Base-by-base conservation (phyloP, 106 monocot species). In the Dactylorhiza incarnata region DNA sequence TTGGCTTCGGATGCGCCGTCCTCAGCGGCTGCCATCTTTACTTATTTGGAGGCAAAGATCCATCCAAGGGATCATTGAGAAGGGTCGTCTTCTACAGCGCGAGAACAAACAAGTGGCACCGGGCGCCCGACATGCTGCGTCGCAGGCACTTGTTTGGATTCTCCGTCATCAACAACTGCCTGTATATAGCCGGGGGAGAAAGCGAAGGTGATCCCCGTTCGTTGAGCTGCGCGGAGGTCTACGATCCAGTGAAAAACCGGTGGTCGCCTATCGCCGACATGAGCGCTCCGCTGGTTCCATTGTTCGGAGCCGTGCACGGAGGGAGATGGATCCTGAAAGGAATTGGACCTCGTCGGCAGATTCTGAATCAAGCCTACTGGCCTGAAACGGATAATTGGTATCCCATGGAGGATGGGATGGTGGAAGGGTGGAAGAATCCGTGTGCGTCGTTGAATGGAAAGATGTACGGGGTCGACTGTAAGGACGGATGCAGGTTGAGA, bases 311-410 rank as follows among this genome's bases (percentile, higher is more conserved):
- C 44, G 68, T 82, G 74, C 51, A 74, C 13, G 78, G 78, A 24
- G 82, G 58, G 44, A 82, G 74, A 73, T 82, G 82, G 82, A 78
- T 82, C 54, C 65, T 82, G 14, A 82, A 82, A 69, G 82, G 82
- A 15, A 63, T 82, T 50, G 74, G 68, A 29, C 67, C 68, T 65
- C 77, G 74, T 23, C 74, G 82, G 9, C 78, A 82, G 16, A 52
- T 81, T 13, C 25, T 76, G 25, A 75, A 69, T 58, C 68, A 81
- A 76, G 81, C 71, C 7, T 82, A 82, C 48, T 11, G 49, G 9
- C 81, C 76, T 14, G 62, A 46, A 66, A 45, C 26, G 6, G 67
- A 75, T 68, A 67, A 22, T n/a, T 80, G 80, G 80, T 74, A 43
- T 3, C 6, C 43, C 3, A 74, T 74, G 13, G 66, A 66, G 13